Conservation (phyloP, 2,329 filamentous ascomycete genomes). For the Remersonia thermophila region DNA sequence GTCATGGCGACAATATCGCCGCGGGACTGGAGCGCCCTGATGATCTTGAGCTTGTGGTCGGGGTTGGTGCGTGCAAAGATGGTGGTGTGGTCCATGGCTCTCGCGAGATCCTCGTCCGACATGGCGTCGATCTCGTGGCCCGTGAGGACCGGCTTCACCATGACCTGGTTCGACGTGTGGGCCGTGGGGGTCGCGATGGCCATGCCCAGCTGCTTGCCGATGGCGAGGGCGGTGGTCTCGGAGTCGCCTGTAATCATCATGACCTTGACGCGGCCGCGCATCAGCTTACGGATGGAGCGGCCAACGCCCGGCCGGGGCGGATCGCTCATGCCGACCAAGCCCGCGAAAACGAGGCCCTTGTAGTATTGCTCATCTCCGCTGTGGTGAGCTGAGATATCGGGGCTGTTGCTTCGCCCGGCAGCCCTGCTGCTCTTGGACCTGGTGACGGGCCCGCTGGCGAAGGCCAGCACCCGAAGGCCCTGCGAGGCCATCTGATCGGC, state of each 20-base stretch:
- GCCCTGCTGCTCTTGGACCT: constrained; percentile 32
- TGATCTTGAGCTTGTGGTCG: constrained; percentile 97
- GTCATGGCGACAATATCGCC: constrained; percentile 99
- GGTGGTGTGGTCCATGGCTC: constrained; percentile 76
- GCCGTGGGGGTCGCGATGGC: constrained; percentile 48
- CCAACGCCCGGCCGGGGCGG: constrained; percentile 84
- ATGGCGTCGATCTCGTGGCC: constrained; percentile 91
- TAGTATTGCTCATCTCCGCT: constrained; percentile 56
- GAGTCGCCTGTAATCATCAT: constrained; percentile 99
- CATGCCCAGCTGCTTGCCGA: constrained; percentile 93
- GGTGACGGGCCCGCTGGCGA: constrained; percentile 68
- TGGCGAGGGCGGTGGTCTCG: constrained; percentile 86
- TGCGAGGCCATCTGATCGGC: constrained; percentile 80
- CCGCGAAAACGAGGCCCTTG: constrained; percentile 74
- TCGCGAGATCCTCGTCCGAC: constrained; percentile 71
- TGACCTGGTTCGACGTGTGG: constrained; percentile 41
- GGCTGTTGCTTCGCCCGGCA: constrained; percentile 36
- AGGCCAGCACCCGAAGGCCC: constrained; percentile 80
- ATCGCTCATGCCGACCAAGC: constrained; percentile 93
- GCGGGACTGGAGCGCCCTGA: constrained; percentile 76
- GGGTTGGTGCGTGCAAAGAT: constrained; percentile 95
- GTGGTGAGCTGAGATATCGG: constrained; percentile 31
- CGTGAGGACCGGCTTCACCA: constrained; percentile 60
- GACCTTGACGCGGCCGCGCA: constrained; percentile 89
- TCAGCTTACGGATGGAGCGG: constrained; percentile 74